Evolutionary conservation across 768 basidiomycete species (phyloP).

Genomic region (Mycena indigotica): DNA sequence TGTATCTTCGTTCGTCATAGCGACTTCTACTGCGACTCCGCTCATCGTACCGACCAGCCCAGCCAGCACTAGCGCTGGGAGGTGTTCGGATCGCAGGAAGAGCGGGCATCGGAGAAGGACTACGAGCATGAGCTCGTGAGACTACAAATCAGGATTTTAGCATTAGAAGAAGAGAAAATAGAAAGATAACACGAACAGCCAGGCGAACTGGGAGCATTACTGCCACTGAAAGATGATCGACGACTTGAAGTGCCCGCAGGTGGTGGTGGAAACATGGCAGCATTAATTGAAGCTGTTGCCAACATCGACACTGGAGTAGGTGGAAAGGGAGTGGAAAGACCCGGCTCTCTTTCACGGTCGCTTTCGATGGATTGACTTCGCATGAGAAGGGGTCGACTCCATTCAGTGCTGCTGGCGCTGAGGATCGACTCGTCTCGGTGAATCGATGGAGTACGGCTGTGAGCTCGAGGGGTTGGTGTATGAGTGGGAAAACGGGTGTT

Average conservation of each 20-base stretch:
- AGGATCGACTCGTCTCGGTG: conserved; percentile 11
- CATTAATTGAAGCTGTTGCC: conserved; percentile 22
- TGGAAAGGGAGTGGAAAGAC: conserved; percentile 28
- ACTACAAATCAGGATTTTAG: conserved; percentile 20
- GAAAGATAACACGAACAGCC: conserved; percentile 11
- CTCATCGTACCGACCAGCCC: conserved; percentile 16
- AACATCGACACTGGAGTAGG: conserved; percentile 17
- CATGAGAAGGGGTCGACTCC: conserved; percentile 58
- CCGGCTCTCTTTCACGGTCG: conserved; percentile 61
- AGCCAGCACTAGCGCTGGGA: conserved; percentile 31
- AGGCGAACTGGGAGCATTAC: conserved; percentile 79
- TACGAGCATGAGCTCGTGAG: conserved; percentile 68
- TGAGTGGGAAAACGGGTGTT: conserved; percentile 69
- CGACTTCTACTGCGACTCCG: conserved; percentile 6
- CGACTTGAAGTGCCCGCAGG: conserved; percentile 55
- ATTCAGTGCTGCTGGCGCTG: conserved; percentile 1
- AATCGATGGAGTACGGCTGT: conserved; percentile 59
- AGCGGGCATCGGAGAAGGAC: conserved; percentile 88
- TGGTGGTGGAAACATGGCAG: conserved; percentile 64
- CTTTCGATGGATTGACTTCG: conserved; percentile 74
- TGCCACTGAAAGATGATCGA: conserved; percentile 78
- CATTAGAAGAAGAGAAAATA: background rate
- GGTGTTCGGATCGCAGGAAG: conserved; percentile 89
- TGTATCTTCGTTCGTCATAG: conserved; percentile 9
- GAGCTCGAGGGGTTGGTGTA: conserved; percentile 59